Evolutionary conservation across 768 basidiomycete genomes (phyloP).

Genomic region (Suillus plorans): DNA sequence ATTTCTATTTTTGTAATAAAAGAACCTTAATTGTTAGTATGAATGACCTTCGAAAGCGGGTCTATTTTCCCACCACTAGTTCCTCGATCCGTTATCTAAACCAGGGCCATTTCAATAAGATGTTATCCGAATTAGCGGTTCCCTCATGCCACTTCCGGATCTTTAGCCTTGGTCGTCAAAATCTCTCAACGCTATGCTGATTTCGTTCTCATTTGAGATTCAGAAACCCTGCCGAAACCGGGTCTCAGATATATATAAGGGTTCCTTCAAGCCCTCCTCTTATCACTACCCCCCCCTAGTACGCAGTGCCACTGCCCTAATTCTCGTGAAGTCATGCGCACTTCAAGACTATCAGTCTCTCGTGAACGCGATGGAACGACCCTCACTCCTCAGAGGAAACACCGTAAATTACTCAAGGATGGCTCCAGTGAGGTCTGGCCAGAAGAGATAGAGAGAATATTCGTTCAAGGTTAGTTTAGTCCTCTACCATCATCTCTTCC

Average conservation of each 20-base stretch:
- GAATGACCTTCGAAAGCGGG: slow-evolving; percentile 16
- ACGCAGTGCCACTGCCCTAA: neutral
- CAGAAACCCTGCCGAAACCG: slow-evolving; percentile 28
- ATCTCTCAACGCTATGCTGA: slow-evolving; percentile 10
- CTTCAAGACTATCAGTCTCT: slow-evolving; percentile 19
- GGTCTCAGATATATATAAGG: slow-evolving; percentile 39
- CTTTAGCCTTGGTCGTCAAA: slow-evolving; percentile 37
- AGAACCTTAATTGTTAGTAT: slow-evolving; percentile 19
- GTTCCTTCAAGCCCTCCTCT: slow-evolving; percentile 18
- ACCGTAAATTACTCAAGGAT: slow-evolving; percentile 83
- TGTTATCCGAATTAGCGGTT: slow-evolving; percentile 25
- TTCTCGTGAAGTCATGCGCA: slow-evolving; percentile 18
- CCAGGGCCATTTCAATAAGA: slow-evolving; percentile 33
- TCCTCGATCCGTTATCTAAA: slow-evolving; percentile 30
- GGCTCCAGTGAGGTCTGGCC: slow-evolving; percentile 82
- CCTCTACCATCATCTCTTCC: neutral
- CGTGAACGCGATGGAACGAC: slow-evolving; percentile 26
- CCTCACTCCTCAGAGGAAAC: slow-evolving; percentile 73
- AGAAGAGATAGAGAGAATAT: slow-evolving; percentile 71
- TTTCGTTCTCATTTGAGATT: slow-evolving; percentile 18
- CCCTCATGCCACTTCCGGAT: slow-evolving; percentile 43
- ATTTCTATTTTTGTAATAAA: slow-evolving; percentile 45
- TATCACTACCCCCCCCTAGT: neutral
- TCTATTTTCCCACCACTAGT: slow-evolving; percentile 16
- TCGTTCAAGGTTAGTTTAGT: slow-evolving; percentile 62